These are phyloP conservation scores for Paraurostyla sp. DNA, from an alignment of 73 alveolate species.

Conservation along the genomic window DNA sequence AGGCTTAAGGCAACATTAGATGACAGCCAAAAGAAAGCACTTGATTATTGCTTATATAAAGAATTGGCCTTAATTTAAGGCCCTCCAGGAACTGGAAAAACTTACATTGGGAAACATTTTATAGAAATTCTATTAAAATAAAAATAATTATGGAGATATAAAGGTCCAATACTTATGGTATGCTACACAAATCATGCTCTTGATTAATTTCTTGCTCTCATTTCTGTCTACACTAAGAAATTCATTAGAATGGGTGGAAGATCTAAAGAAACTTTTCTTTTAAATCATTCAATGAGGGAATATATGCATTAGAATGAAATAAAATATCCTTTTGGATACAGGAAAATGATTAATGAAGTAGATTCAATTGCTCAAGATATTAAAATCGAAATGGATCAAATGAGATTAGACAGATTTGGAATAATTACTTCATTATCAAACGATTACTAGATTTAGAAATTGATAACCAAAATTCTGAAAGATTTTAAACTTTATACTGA, in stretches of 20 bases:
- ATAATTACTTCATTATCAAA: neutral
- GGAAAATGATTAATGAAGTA: neutral
- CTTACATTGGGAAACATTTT: slow-evolving; percentile 85
- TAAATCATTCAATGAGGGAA: neutral
- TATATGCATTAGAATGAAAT: neutral
- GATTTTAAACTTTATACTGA: no score
- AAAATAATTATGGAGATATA: slow-evolving; percentile 5
- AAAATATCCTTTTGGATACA: neutral
- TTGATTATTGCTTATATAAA: slow-evolving; percentile 72
- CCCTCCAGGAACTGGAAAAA: slow-evolving; percentile 95
- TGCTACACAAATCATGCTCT: slow-evolving; percentile 87
- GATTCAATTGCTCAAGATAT: neutral
- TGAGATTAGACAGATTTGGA: neutral
- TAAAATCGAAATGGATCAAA: neutral
- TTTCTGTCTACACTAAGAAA: slow-evolving; percentile 55
- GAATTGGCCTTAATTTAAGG: slow-evolving; percentile 89
- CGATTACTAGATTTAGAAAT: neutral
- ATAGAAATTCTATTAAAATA: slow-evolving; percentile 75
- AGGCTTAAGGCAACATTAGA: slow-evolving; percentile 67
- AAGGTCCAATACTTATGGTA: slow-evolving; percentile 79
- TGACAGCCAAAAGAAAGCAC: slow-evolving; percentile 75
- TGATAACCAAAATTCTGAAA: no score
- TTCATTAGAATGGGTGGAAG: slow-evolving; percentile 91
- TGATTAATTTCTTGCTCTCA: slow-evolving; percentile 72
- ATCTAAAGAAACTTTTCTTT: slow-evolving; percentile 72